Evolutionary conservation across 2,329 filamentous ascomycete species (phyloP), one percentile per base, ranked within the genome.

Genomic region (Colletotrichum plurivorum): DNA sequence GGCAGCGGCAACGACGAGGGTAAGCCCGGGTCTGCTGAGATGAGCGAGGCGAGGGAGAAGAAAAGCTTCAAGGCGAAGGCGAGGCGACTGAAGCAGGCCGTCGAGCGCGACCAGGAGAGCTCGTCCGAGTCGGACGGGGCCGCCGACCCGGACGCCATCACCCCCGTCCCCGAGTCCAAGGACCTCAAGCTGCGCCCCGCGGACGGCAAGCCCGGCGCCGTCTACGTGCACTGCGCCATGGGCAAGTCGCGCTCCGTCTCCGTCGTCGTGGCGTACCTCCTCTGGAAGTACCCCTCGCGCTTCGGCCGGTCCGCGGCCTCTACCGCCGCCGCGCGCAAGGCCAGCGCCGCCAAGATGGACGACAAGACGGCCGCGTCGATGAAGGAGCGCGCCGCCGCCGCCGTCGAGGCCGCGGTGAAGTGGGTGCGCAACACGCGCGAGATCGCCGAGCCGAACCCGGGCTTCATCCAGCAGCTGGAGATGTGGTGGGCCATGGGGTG

Each of bases 161-260:
- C 20, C 18, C 63, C 63, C 10, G 56, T 48, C 2, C 60, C 67
- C n/a, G 60, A 56, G 12, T 43, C 71, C 31, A 22, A 31, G 25
- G 39, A 67, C 43, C 56, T 72, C 45, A 56, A 63, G 9, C 59
- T 71, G 12, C 10, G 49, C 2, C 27, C 51, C 13, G 69, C 22
- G n/a, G 22, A 71, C 56, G 60, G 69, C 71, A 53, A 52, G 8
- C 71, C 67, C 69, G 82, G 82, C 31, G 86, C 81, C 15, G 87
- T 90, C 31, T 87, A 86, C 64, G 87, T 90, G 10, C 85, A 88
- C 82, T 97, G 96, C 86, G 95, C 94, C 22, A 97, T 97, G 90
- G 96, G 96, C 61, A 97, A 97, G 82, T 98, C 95, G 41, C 93
- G 96, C 68, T 98, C 95, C 55, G 93, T 95, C 73, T 92, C 94